These are phyloP conservation scores for Polysphondylium violaceum DNA, from an alignment of 78 protist genomes.

Conservation along the genomic window DNA sequence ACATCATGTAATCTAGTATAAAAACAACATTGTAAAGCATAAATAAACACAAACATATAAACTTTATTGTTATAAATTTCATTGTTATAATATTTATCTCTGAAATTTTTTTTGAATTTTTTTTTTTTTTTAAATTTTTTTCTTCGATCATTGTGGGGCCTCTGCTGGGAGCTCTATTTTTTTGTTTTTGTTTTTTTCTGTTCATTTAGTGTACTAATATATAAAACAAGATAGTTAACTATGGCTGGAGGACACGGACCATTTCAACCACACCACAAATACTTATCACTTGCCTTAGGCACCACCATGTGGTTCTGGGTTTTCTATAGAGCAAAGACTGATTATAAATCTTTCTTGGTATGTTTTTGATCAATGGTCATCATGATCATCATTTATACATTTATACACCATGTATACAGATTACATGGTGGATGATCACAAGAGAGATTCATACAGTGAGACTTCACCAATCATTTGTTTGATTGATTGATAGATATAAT, in stretches of 20 bases:
- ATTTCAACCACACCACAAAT: slow-evolving; percentile 38
- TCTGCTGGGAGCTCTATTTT: no score
- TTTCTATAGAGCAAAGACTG: slow-evolving; percentile 62
- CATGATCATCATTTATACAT: background rate
- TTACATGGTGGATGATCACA: background rate
- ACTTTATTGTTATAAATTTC: background rate
- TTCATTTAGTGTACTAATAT: no score
- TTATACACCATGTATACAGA: background rate
- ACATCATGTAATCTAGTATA: no score
- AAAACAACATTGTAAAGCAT: background rate
- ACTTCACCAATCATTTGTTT: background rate
- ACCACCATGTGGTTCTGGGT: slow-evolving; percentile 78
- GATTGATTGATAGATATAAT: background rate
- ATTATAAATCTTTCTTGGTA: slow-evolving; percentile 38
- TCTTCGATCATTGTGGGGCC: background rate
- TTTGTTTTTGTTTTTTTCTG: no score
- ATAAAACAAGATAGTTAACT: background rate
- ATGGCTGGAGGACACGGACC: slow-evolving; percentile 56
- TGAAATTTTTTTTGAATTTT: background rate
- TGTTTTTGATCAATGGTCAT: background rate
- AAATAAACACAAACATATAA: background rate
- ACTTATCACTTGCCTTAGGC: slow-evolving; percentile 53
- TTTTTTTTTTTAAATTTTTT: background rate
- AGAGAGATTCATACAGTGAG: background rate
- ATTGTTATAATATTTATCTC: background rate